Base-by-base conservation (phyloP, 139 green algal genomes). In the Eudorina sp. region DNA sequence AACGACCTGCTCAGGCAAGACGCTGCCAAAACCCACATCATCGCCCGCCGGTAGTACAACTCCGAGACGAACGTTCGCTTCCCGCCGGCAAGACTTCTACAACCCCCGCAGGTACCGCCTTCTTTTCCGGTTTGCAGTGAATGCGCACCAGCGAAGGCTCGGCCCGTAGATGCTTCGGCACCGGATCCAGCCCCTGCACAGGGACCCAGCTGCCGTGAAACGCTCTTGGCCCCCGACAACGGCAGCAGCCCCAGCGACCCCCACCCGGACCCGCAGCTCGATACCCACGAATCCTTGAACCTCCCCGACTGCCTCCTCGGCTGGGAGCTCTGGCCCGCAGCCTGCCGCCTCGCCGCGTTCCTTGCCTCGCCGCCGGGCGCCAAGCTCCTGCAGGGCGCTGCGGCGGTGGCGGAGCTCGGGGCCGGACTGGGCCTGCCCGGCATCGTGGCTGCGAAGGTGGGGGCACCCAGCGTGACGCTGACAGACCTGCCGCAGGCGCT, bases 251-350 rank as follows among this genome's bases (percentile, higher is more conserved):
- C n/a, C n/a, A n/a, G n/a, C n/a, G n/a, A n/a, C n/a, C n/a, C n/a
- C n/a, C n/a, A n/a, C n/a, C n/a, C n/a, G n/a, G n/a, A n/a, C n/a
- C 58, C 58, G 58, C 58, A n/a, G 16, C 58, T n/a, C 58, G 58
- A 14, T 11, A 36, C 58, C 14, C 19, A 6, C 58, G 19, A 6
- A 29, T 29, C 58, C 58, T 9, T 14, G 19, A n/a, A 6, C 18
- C 19, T 43, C 14, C 38, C 81, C 5, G 64, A 66, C 31, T 87
- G 81, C 64, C 45, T 87, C 0, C 81, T 87, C 43, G 81, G 81
- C 60, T 78, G 81, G 81, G 81, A 87, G 81, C 81, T 87, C 16
- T 87, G 81, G 81, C 81, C 81, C 43, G 81, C 81, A 0, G 81
- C 81, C 45, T 53, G 31, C 8, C n/a, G n/a, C 31, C 64, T 87